Conservation (phyloP, 495 filamentous ascomycete genomes). For the Aspergillus funiculosus region DNA sequence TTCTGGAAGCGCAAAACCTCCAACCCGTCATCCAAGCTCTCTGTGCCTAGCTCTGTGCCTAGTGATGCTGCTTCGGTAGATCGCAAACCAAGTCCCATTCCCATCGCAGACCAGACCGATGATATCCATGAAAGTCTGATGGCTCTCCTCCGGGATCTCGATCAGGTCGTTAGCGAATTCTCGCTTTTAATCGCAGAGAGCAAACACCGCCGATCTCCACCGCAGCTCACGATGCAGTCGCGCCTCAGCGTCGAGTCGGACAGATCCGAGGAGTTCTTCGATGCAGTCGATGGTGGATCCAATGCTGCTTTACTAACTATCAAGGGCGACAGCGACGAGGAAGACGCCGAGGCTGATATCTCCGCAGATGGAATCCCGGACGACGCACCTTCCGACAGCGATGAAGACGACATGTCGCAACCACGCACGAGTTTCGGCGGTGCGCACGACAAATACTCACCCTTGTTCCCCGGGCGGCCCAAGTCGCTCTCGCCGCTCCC, state of each 20-base stretch:
- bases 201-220: constrained; percentile 65
- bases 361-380: constrained; percentile 17
- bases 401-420: constrained; percentile 48
- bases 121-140: constrained; percentile 72
- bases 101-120: constrained; percentile 46
- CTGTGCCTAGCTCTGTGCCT: constrained; percentile 54
- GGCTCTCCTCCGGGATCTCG: constrained; percentile 73
- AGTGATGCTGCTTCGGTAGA: constrained; percentile 25
- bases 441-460: constrained; percentile 40
- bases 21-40: constrained; percentile 36
- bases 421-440: constrained; percentile 31
- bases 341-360: constrained; percentile 19
- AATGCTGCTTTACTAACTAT: constrained; percentile 70
- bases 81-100: constrained; percentile 34
- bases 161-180: constrained; percentile 76
- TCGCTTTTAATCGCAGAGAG: constrained; percentile 66
- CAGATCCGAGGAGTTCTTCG: constrained; percentile 86
- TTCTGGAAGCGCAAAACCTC: constrained; percentile 87
- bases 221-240: constrained; percentile 44
- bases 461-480: constrained; percentile 64
- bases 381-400: constrained; percentile 46
- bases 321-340: constrained; percentile 54
- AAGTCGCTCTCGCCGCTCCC: constrained; percentile 77
- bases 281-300: constrained; percentile 71
- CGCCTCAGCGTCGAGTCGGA: constrained; percentile 78